Evolutionary conservation across 192 early-diverging fungal species (phyloP), one percentile per base, ranked within the genome.

Genomic region (Coemansia pectinata): DNA sequence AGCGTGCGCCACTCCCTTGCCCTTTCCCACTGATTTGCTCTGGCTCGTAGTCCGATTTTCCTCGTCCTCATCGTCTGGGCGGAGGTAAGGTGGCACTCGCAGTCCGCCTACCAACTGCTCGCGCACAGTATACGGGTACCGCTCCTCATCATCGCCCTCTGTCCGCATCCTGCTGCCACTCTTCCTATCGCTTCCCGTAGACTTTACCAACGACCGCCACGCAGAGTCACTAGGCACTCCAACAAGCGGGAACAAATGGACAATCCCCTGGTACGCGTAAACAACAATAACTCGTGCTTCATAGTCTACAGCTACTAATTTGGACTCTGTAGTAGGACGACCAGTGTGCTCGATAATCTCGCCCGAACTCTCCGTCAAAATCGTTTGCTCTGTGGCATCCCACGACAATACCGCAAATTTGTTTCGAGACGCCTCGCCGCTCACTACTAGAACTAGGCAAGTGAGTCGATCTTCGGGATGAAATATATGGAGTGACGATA

Each of bases 351-450:
- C 90, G 11, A 59, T 36, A 2, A 92, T 63, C 27, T 87, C 84
- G 44, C 90, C 92, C 14, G 75, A 80, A 38, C 86, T 77, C 74
- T 93, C 93, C 0, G 94, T 94, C 12, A 86, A 62, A 4, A 93
- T 62, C 34, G 34, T 67, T 15, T 84, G 53, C 38, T 66, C 57
- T 0, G 64, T 45, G 1, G 81, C 67, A 66, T 91, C 88, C 76
- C 89, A 92, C n/a, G 86, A 85, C 6, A 97, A 75, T 8, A 94
- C 81, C 1, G 87, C 85, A 72, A 89, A 90, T 60, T 94, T 85
- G 74, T 87, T 83, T 23, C 88, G 87, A 14, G 93, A 93, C 19
- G 86, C 75, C 12, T 25, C 27, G 25, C 52, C 4, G 14, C 52
- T 55, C 21, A 55, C 11, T 10, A 95, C 60, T 58, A 97, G 74